Evolutionary conservation across 1,284 basidiomycete species (phyloP).

Genomic region (Singerocomus rubriflavus): DNA sequence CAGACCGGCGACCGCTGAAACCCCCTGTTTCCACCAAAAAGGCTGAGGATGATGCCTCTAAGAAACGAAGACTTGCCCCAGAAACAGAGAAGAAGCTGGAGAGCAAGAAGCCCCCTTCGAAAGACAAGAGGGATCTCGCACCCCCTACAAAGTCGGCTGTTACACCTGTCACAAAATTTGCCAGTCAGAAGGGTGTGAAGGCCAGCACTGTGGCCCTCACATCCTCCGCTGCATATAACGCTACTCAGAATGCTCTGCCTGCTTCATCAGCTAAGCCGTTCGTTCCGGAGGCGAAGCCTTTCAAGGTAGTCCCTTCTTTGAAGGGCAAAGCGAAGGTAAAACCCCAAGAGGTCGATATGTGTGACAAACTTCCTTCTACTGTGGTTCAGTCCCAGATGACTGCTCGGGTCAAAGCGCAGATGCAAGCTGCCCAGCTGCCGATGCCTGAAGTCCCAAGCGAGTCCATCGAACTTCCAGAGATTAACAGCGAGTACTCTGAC

Average conservation of each 20-base stretch:
- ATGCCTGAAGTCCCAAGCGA: conserved; percentile 61
- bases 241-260: conserved; percentile 25
- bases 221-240: conserved; percentile 36
- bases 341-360: conserved; percentile 45
- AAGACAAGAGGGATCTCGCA: conserved; percentile 39
- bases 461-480: conserved; percentile 88
- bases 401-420: conserved; percentile 62
- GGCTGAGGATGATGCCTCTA: conserved; percentile 65
- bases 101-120: conserved; percentile 52
- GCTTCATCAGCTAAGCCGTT: conserved; percentile 25
- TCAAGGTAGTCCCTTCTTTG: conserved; percentile 30
- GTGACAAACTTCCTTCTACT: conserved; percentile 52
- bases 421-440: conserved; percentile 55
- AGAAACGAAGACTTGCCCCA: conserved; percentile 59
- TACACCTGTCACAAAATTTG: conserved; percentile 35
- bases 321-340: conserved; percentile 52
- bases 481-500: conserved; percentile 93
- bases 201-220: conserved; percentile 22
- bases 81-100: conserved; percentile 59
- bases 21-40: conserved; percentile 46
- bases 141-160: conserved; percentile 33
- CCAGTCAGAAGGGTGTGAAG: conserved; percentile 27
- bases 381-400: conserved; percentile 65
- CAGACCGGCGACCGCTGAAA: conserved; percentile 59
- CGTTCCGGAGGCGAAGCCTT: conserved; percentile 34